Percentiles rank a stretch among this genome's conserved stretches.
Conservation (phyloP, 192 early-diverging fungal species). For the Coemansia sp. region DNA sequence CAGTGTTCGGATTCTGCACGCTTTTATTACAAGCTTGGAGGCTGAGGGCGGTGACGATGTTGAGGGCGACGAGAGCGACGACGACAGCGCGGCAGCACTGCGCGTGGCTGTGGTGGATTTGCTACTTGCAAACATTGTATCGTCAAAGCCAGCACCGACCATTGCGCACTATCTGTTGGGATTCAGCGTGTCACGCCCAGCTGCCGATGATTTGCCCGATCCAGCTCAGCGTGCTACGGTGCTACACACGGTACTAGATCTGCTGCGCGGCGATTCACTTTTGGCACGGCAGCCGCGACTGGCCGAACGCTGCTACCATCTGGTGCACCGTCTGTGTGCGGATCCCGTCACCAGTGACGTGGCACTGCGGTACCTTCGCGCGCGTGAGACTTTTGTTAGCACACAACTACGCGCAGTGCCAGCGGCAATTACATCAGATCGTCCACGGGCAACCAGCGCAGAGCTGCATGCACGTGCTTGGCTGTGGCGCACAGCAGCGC, state of each 20-base stretch:
- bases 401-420: conserved; percentile 57
- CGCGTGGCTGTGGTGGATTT: conserved; percentile 87
- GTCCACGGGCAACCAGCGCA: conserved; percentile 39
- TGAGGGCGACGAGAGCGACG: conserved; percentile 18
- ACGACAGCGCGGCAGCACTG: conserved; percentile 53
- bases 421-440: conserved; percentile 21
- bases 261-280: conserved; percentile 59
- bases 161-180: conserved; percentile 92
- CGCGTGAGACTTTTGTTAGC: conserved; percentile 73
- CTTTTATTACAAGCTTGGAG: conserved; percentile 76
- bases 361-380: conserved; percentile 79
- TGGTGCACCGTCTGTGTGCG: conserved; percentile 80
- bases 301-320: conserved; percentile 83
- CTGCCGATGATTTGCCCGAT: conserved; percentile 43
- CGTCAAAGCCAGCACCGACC: conserved; percentile 61
- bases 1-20: conserved; percentile 69
- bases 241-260: conserved; percentile 64
- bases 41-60: conserved; percentile 54
- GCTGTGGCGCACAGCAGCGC: conserved; percentile 80
- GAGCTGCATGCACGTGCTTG: conserved; percentile 85
- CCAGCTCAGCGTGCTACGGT: conserved; percentile 53
- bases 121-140: conserved; percentile 71
- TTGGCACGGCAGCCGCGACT: conserved; percentile 74
- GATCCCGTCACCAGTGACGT: conserved; percentile 64
- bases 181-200: conserved; percentile 58